These are phyloP conservation scores for Takakia lepidozioides DNA, from an alignment of 225 moss, liverwort and hornwort genomes.

Conservation along the genomic window DNA sequence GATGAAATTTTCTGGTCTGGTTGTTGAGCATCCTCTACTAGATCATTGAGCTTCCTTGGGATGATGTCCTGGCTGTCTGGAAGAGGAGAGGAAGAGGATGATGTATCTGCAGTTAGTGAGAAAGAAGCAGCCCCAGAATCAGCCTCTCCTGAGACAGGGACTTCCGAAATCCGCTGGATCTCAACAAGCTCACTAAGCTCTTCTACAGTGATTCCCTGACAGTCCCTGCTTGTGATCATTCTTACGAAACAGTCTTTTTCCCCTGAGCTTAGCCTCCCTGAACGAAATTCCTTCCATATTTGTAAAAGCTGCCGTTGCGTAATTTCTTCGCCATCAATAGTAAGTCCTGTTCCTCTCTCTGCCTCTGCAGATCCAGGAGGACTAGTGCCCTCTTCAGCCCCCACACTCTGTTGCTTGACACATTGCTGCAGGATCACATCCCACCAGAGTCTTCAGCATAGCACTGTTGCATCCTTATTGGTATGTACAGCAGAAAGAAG, in stretches of 20 bases:
- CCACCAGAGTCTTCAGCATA: too few species aligned
- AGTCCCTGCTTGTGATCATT: background rate
- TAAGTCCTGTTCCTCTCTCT: background rate
- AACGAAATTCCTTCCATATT: background rate
- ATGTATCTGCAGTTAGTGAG: background rate
- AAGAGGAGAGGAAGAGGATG: background rate
- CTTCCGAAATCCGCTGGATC: background rate
- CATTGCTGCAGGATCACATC: background rate
- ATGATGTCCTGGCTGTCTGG: background rate
- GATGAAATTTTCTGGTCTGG: too few species aligned
- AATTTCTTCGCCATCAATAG: background rate
- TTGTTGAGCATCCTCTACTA: too few species aligned
- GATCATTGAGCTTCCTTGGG: too few species aligned
- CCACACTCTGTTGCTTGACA: background rate
- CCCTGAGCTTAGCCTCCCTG: background rate
- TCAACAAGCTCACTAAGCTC: background rate
- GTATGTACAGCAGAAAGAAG: too few species aligned
- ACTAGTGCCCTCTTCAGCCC: background rate
- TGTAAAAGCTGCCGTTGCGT: background rate
- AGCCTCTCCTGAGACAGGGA: background rate
- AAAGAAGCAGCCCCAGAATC: background rate
- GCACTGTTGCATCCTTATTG: too few species aligned
- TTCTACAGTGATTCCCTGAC: background rate
- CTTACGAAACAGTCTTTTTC: background rate
- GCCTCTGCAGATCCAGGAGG: background rate